Percentiles rank a stretch among this genome's conserved stretches.
Evolutionary conservation across 768 basidiomycete genomes (phyloP).

Genomic region (Chlorophyllum brunneum): DNA sequence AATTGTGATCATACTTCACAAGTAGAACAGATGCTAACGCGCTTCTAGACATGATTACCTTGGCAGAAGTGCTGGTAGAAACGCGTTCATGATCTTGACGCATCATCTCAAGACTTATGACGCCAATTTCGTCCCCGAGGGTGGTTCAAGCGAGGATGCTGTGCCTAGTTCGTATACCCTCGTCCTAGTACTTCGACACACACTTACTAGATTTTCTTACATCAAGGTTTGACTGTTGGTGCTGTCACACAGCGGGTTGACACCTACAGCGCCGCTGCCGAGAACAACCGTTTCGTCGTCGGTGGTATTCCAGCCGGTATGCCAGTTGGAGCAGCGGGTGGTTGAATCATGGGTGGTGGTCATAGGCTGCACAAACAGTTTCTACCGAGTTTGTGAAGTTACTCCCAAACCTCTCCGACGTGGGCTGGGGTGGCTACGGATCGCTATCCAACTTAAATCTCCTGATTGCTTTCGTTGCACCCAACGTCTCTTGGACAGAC

Average conservation of each 20-base stretch:
- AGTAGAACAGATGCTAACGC: neutral
- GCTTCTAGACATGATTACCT: conserved; percentile 36
- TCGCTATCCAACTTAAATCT: conserved; percentile 18
- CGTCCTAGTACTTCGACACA: conserved; percentile 30
- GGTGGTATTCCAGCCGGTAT: conserved; percentile 32
- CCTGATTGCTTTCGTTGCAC: conserved; percentile 22
- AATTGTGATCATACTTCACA: conserved; percentile 28
- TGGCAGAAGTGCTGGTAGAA: conserved; percentile 34
- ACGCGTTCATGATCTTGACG: conserved; percentile 37
- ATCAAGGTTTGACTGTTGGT: conserved; percentile 19
- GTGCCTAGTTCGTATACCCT: conserved; percentile 19
- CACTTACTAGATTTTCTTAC: conserved; percentile 16
- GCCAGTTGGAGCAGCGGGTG: conserved; percentile 39
- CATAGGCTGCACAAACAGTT: conserved; percentile 31
- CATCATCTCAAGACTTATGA: conserved; percentile 35
- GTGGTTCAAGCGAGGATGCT: conserved; percentile 17
- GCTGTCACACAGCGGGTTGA: conserved; percentile 36
- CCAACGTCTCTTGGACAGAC: conserved; percentile 31
- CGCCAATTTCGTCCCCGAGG: conserved; percentile 23
- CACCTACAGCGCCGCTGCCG: conserved; percentile 28
- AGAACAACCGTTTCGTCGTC: conserved; percentile 30
- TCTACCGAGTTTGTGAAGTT: conserved; percentile 31
- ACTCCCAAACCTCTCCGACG: conserved; percentile 33
- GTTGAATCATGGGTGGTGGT: conserved; percentile 40
- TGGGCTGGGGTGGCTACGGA: conserved; percentile 41